Conservation (phyloP, 495 filamentous ascomycete genomes). For the Penicillium pulvis region DNA sequence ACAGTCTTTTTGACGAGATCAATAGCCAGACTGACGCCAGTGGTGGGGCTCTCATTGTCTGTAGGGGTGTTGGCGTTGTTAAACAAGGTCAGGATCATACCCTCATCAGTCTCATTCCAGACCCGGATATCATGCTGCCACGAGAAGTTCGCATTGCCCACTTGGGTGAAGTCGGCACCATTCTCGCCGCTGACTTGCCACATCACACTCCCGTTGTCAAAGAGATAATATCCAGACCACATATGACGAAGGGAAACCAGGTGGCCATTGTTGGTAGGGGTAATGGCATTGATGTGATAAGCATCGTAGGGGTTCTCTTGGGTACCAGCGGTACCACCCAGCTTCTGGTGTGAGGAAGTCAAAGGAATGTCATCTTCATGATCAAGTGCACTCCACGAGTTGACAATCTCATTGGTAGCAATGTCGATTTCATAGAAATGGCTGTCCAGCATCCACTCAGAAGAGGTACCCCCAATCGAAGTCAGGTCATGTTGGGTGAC, state of each 20-base stretch:
- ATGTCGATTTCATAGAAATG: constrained; percentile 52
- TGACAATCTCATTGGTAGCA: constrained; percentile 38
- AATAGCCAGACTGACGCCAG: constrained; percentile 29
- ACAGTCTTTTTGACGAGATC: constrained; percentile 20
- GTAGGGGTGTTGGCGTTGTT: constrained; percentile 32
- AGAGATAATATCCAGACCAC: constrained; percentile 38
- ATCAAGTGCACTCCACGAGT: constrained; percentile 34
- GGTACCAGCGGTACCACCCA: constrained; percentile 21
- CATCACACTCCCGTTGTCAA: constrained; percentile 31
- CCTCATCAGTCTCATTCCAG: constrained; percentile 16
- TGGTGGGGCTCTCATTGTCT: constrained; percentile 22
- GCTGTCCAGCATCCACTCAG: constrained; percentile 53
- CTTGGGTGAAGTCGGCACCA: constrained; percentile 39
- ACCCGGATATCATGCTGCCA: constrained; percentile 37
- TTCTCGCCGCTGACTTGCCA: constrained; percentile 44
- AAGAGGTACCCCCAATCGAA: constrained; percentile 39
- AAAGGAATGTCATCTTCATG: constrained; percentile 24
- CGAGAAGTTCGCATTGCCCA: constrained; percentile 23
- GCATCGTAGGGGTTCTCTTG: constrained; percentile 38
- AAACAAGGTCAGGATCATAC: constrained; percentile 25
- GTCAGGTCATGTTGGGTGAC: constrained; percentile 46
- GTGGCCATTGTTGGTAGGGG: constrained; percentile 36
- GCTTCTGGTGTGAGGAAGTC: constrained; percentile 25
- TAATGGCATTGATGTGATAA: constrained; percentile 45
- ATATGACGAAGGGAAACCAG: constrained; percentile 42